phyloP scores from a whole-genome alignment of 306 rosid species.

The Citrullus amarus region DNA sequence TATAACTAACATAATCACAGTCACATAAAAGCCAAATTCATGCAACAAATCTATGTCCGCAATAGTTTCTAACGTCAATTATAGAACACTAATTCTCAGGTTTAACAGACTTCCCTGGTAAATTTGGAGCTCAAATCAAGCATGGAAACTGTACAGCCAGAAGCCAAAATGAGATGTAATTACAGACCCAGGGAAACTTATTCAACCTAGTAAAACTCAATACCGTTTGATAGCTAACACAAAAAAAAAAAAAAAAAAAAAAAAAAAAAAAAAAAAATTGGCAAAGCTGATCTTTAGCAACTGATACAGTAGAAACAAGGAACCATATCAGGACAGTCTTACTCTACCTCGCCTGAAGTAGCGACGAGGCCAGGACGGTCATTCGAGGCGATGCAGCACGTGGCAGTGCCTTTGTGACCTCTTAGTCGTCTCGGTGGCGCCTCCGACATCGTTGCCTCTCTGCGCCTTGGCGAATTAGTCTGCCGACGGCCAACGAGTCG shows the following conservation, averaged over 20 bases:
- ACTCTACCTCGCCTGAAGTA: slow-evolving; percentile 52
- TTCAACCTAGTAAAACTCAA: background rate
- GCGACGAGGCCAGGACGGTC: slow-evolving; percentile 46
- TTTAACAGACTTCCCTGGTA: background rate
- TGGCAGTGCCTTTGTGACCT: slow-evolving; percentile 62
- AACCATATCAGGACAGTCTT: background rate
- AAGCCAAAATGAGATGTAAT: background rate
- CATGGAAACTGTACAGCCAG: background rate
- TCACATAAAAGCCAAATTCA: background rate
- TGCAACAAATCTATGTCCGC: background rate
- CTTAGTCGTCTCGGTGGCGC: slow-evolving; percentile 40
- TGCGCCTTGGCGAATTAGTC: background rate
- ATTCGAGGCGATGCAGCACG: slow-evolving; percentile 67
- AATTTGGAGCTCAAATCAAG: background rate
- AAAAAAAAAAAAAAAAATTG: background rate
- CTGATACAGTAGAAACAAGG: background rate
- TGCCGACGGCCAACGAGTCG: background rate
- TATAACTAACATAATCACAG: background rate
- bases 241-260: background rate
- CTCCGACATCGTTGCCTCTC: slow-evolving; percentile 18
- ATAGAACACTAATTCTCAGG: background rate
- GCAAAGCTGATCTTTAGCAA: background rate
- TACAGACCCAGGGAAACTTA: background rate
- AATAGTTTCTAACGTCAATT: background rate
- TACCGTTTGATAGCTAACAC: background rate